Evolutionary conservation across 1,284 basidiomycete species (phyloP), one percentile per base, ranked within the genome.

Genomic region (Irpex sp.): DNA sequence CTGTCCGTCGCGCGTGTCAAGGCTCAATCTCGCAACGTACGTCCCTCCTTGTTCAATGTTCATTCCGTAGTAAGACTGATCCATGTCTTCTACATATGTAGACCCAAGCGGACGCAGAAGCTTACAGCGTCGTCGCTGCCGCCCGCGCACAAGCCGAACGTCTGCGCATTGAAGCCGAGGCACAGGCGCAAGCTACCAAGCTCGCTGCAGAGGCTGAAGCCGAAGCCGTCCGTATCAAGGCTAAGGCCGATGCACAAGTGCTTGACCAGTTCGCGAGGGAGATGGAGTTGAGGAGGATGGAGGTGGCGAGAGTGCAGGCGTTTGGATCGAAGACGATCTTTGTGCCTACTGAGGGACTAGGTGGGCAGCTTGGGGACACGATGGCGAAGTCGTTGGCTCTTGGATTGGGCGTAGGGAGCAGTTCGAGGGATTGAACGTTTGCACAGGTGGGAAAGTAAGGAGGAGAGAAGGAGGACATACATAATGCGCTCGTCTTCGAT

Each of bases 61-160:
- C 47, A 51, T 35, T 11, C 61, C 19, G 55, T 59, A 47, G 36
- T 61, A 11, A 36, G 49, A 11, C 36, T 51, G 2, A 58, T 5
- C 33, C 17, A 55, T 33, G 8, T n/a, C 57, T 46, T 46, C 11
- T 50, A 21, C 17, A 8, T 46, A 35, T 31, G 50, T 59, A 85
- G 83, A 85, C 90, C 0, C 78, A 88, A 74, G 86, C 90, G 9
- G 90, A 93, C 71, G 80, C 88, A 0, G 83, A 89, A 58, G 91
- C 90, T 0, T 92, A 92, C 71, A 78, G 81, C 57, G 78, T 90
- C 63, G 83, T 92, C 60, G 84, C 90, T 3, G 86, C 84, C 5
- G 91, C 92, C 3, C 88, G 87, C 70, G 92, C 91, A 2, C 82
- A 87, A 65, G 91, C 90, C 0, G 81, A 91, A 72, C 82, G 80